These are phyloP conservation scores for Eutrema salsugineum DNA, from an alignment of 441 rosid species.

Conservation along the genomic window DNA sequence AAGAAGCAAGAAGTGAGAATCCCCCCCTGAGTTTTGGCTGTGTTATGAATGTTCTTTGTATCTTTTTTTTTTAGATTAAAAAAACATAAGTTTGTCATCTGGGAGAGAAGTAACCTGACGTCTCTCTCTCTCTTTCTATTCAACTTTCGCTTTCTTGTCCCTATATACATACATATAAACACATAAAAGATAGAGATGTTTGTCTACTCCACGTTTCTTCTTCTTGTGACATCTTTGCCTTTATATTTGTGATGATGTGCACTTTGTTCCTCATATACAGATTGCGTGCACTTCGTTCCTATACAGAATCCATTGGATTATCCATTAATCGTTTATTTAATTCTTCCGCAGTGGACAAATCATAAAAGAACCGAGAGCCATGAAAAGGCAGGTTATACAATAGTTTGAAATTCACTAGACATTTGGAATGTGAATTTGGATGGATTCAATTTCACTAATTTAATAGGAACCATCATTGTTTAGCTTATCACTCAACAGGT, in stretches of 20 bases:
- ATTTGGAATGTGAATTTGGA: background rate
- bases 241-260: constrained; percentile 3
- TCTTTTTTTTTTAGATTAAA: no score
- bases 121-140: constrained; percentile 5
- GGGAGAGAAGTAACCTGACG: background rate
- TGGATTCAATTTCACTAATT: background rate
- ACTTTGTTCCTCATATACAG: background rate
- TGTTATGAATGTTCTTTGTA: background rate
- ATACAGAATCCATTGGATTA: background rate
- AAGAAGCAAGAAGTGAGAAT: background rate
- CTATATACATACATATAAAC: background rate
- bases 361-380: background rate
- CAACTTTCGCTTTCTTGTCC: background rate
- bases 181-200: background rate
- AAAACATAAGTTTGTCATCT: background rate
- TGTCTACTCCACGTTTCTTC: constrained; percentile 23
- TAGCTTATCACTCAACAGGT: background rate
- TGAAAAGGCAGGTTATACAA: no score
- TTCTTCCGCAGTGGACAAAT: background rate
- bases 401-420: no score
- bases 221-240: background rate
- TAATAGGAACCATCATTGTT: background rate
- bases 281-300: no score
- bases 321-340: background rate
- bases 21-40: background rate